Percentiles rank a stretch among this genome's conserved stretches.
Evolutionary conservation across 1,284 basidiomycete genomes (phyloP).

Genomic region (Cutaneotrichosporon curvatum): DNA sequence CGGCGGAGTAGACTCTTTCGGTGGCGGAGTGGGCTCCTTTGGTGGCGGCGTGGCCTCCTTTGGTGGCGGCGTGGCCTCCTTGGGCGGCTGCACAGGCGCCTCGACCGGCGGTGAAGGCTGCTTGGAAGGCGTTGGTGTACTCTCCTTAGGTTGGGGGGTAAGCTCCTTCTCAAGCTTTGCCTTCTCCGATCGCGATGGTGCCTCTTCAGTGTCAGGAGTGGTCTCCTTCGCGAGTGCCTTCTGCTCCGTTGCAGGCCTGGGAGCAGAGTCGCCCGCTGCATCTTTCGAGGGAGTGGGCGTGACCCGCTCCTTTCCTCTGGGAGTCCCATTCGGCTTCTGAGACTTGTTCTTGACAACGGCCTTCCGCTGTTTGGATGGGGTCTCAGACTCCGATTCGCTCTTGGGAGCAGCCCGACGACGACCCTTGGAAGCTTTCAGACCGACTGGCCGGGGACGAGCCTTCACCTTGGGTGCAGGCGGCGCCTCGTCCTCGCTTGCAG

Average conservation of each 20-base stretch:
- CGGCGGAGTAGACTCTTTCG: slow-evolving; percentile 23
- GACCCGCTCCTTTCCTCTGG: neutral
- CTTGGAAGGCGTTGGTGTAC: slow-evolving; percentile 20
- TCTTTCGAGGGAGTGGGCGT: neutral
- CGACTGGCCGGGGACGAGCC: no score
- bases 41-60: neutral
- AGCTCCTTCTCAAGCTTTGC: slow-evolving; percentile 16
- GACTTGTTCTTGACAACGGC: slow-evolving; percentile 1
- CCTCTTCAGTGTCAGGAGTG: neutral
- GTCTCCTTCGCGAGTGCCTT: neutral
- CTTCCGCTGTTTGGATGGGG: slow-evolving; percentile 1
- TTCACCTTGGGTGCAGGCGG: no score
- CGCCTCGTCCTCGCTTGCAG: slow-evolving; percentile 3
- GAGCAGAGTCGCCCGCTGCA: neutral
- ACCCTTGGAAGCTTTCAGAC: neutral
- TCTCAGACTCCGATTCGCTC: neutral
- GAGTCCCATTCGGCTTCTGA: neutral
- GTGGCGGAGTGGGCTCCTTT: neutral
- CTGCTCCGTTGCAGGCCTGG: no score
- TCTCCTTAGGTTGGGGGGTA: no score
- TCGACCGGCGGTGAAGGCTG: neutral
- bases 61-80: slow-evolving; percentile 15
- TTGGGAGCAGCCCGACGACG: neutral
- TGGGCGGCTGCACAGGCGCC: slow-evolving; percentile 21
- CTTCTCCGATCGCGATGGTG: neutral